Base-by-base conservation (phyloP, 805 yeast genomes). In the Nakazawaea pomicola region DNA sequence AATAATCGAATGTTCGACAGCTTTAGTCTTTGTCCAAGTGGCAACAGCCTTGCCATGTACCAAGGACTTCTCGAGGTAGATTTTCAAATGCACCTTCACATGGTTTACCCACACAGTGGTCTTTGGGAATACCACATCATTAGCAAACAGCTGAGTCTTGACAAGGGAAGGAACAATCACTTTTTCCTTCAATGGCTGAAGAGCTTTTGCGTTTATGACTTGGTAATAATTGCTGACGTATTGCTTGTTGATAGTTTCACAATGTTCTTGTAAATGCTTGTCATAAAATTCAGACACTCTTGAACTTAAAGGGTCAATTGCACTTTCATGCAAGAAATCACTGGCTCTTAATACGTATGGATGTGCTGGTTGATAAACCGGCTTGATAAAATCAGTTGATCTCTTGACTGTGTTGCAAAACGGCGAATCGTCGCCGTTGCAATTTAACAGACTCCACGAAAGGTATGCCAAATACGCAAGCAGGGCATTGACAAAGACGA, bases 301-400 rank as follows among this genome's bases (percentile, higher is more conserved):
- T 6, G 5, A 8, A 4, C 4, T 16, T 12, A 34, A 24, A 2
- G 43, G 43, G n/a, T 33, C 38, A 18, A 39, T 14, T 4, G 24
- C 33, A 9, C n/a, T 14, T 15, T 20, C 38, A 29, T 33, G 29
- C 4, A 29, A 5, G 8, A 11, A 23, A 4, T 15, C 20, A 18
- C 4, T 14, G 6, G 21, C 23, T 14, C 14, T 18, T 3, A 14
- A 16, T n/a, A 33, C 38, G 17, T 33, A 39, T 4, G 37, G 37
- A 12, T 39, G 18, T 4, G 33, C n/a, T 9, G 43, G 38, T 15
- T 12, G 28, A 11, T 33, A 39, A 20, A 33, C 33, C 11, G 43
- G 43, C n/a, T 20, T 17, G 23, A 33, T 20, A 18, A 20, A 20
- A 24, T 29, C 24, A 12, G 14, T 10, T 12, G 30, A 28, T 33